Evolutionary conservation across 257 asterid species (phyloP).

Genomic region (Coffea canephora): DNA sequence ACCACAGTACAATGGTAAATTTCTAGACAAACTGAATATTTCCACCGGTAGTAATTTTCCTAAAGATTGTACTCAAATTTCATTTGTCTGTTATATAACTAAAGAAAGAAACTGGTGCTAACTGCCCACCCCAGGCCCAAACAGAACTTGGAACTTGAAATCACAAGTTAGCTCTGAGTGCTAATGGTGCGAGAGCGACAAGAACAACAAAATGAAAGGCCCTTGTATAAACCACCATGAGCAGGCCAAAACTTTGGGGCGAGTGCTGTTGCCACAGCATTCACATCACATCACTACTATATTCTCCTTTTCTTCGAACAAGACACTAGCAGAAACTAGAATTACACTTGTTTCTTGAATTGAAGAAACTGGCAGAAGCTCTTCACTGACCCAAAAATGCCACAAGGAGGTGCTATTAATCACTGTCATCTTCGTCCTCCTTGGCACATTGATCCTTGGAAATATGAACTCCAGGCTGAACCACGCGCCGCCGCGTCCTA

Average conservation of each 20-base stretch:
- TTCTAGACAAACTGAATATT: too few relatives aligned
- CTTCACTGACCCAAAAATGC: background rate
- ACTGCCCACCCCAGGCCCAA: background rate
- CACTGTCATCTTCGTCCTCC: conserved; percentile 11
- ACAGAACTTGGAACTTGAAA: background rate
- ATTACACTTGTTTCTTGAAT: background rate
- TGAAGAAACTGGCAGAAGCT: background rate
- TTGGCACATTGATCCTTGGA: conserved; percentile 13
- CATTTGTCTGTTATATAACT: background rate
- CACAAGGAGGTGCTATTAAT: conserved; percentile 16
- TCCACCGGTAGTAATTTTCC: background rate
- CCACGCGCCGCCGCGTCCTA: conserved; percentile 33
- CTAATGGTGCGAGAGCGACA: background rate
- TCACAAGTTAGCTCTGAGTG: background rate
- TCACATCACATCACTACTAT: conserved; percentile 5
- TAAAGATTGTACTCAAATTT: background rate
- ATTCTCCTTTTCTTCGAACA: background rate
- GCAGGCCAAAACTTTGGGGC: background rate
- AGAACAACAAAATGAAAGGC: background rate
- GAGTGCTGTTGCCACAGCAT: background rate
- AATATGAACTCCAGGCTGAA: conserved; percentile 27
- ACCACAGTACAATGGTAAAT: too few relatives aligned
- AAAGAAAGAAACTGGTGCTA: background rate
- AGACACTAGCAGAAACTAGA: background rate
- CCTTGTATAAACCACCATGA: background rate